These are phyloP conservation scores for Candida ascalaphidarum DNA, from an alignment of 805 yeast species.

Conservation along the genomic window DNA sequence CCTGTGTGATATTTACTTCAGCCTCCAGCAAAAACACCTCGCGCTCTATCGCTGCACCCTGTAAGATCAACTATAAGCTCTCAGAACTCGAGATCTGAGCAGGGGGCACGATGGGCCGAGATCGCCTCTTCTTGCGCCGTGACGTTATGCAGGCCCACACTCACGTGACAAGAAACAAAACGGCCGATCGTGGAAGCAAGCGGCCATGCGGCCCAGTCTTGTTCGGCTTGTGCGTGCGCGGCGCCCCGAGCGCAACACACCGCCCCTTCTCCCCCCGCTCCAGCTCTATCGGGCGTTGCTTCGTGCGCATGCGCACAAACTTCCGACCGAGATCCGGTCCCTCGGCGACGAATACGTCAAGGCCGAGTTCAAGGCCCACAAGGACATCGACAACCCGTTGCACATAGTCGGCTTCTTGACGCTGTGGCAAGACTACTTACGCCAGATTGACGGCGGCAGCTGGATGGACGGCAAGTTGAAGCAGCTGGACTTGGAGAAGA, in stretches of 20 bases:
- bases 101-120: too few species aligned
- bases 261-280: constrained; percentile 71
- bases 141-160: too few species aligned
- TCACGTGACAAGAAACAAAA: too few species aligned
- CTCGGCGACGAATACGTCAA: constrained; percentile 88
- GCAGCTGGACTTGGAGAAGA: constrained; percentile 58
- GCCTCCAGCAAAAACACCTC: too few species aligned
- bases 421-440: constrained; percentile 86
- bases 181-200: too few species aligned
- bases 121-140: too few species aligned
- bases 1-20: too few species aligned
- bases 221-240: constrained; percentile 29
- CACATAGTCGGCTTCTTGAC: constrained; percentile 91
- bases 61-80: too few species aligned
- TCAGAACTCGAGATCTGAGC: too few species aligned
- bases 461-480: constrained; percentile 44
- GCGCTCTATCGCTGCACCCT: too few species aligned
- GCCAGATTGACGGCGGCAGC: constrained; percentile 40
- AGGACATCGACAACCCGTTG: constrained; percentile 74
- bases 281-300: constrained; percentile 70
- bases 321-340: constrained; percentile 63
- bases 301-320: constrained; percentile 58
- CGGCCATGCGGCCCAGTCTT: constrained; percentile 29
- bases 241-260: constrained; percentile 29
- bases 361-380: constrained; percentile 83